A percentile compares a stretch with the other conserved stretches of the same genome.
phyloP scores from a whole-genome alignment of 2,329 filamentous ascomycete species.

The Fusarium sublunatum region DNA sequence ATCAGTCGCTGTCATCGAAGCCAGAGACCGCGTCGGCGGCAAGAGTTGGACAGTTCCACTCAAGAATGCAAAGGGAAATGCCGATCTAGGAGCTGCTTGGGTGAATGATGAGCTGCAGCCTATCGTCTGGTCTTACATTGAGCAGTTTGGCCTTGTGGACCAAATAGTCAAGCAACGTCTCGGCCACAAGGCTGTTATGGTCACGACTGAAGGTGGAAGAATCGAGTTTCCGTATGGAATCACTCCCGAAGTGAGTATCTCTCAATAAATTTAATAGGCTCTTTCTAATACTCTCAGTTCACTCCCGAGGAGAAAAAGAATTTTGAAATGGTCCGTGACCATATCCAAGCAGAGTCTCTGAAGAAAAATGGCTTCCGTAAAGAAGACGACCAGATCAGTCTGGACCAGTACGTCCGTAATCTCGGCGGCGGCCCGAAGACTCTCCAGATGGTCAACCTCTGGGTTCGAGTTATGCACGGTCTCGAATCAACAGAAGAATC shows the following conservation, averaged over 20 bases:
- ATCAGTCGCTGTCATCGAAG: conserved; percentile 60
- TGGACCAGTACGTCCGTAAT: conserved; percentile 52
- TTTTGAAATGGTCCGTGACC: conserved; percentile 50
- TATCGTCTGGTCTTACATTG: conserved; percentile 56
- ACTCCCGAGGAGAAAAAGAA: conserved; percentile 48
- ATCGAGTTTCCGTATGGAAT: conserved; percentile 39
- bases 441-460: conserved; percentile 51
- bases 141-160: conserved; percentile 54
- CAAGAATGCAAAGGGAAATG: conserved; percentile 49
- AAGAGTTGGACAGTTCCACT: conserved; percentile 59
- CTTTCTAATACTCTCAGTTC: conserved; percentile 45
- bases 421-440: conserved; percentile 49
- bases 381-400: conserved; percentile 49
- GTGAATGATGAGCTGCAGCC: conserved; percentile 67
- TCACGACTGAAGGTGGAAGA: conserved; percentile 52
- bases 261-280: too few species aligned
- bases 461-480: conserved; percentile 53
- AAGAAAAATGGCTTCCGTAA: conserved; percentile 30
- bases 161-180: conserved; percentile 58
- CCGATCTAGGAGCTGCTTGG: conserved; percentile 69
- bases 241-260: conserved; percentile 40
- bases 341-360: conserved; percentile 51
- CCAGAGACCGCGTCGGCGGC: conserved; percentile 62
- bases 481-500: conserved; percentile 52
- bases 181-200: conserved; percentile 56